These are phyloP conservation scores for Acmispon strigosus DNA, from an alignment of 306 rosid species.

Conservation along the genomic window DNA sequence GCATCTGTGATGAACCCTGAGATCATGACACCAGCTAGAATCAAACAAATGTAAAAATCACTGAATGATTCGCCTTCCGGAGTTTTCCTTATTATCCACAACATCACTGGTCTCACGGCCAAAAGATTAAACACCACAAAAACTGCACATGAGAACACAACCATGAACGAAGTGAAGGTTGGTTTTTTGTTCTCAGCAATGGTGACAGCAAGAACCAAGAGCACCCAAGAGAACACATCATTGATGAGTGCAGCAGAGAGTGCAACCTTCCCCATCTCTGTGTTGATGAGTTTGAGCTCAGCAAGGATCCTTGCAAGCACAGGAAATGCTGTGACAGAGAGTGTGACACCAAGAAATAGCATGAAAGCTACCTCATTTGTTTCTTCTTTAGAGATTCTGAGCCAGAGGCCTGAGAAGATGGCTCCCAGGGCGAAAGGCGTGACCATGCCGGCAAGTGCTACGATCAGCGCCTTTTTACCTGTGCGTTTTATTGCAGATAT, in stretches of 20 bases:
- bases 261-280: slow-evolving; percentile 69
- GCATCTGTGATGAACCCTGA: slow-evolving; percentile 82
- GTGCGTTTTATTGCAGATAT: slow-evolving; percentile 32
- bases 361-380: slow-evolving; percentile 33
- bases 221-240: slow-evolving; percentile 64
- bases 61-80: slow-evolving; percentile 78
- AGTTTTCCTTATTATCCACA: slow-evolving; percentile 58
- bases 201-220: slow-evolving; percentile 57
- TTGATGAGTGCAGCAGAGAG: slow-evolving; percentile 67
- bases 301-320: slow-evolving; percentile 74
- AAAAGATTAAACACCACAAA: slow-evolving; percentile 47
- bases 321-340: slow-evolving; percentile 74
- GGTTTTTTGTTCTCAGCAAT: slow-evolving; percentile 35
- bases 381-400: neutral
- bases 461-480: slow-evolving; percentile 48
- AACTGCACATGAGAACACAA: slow-evolving; percentile 39
- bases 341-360: slow-evolving; percentile 62
- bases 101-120: slow-evolving; percentile 43
- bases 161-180: slow-evolving; percentile 51
- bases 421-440: slow-evolving; percentile 59
- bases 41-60: slow-evolving; percentile 59
- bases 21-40: slow-evolving; percentile 78
- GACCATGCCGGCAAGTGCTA: slow-evolving; percentile 58
- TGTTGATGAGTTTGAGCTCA: slow-evolving; percentile 65
- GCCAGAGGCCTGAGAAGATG: slow-evolving; percentile 31